A percentile compares a stretch with the other conserved stretches of the same genome.
Evolutionary conservation across 805 yeast genomes (phyloP).

Genomic region (Monosporozyma servazzii): DNA sequence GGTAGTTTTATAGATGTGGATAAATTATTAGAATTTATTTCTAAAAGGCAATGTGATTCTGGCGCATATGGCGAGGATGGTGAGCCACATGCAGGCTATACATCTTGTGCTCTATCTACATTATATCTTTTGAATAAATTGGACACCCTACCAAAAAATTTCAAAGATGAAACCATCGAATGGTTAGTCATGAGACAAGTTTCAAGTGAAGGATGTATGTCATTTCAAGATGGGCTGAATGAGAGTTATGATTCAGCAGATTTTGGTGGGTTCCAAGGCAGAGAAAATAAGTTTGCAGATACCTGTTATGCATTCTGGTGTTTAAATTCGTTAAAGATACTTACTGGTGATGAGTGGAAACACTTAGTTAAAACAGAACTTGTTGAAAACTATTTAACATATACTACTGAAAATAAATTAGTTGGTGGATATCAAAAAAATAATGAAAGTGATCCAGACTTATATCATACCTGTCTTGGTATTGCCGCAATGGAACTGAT

Average conservation of each 20-base stretch:
- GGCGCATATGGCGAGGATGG: conserved; percentile 63
- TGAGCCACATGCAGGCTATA: conserved; percentile 82
- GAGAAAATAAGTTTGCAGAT: conserved; percentile 77
- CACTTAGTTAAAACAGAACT: conserved; percentile 12
- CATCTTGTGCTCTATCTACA: conserved; percentile 72
- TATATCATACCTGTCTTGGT: conserved; percentile 58
- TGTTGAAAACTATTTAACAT: conserved; percentile 38
- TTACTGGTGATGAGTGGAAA: conserved; percentile 24
- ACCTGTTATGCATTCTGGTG: conserved; percentile 89
- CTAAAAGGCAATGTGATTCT: conserved; percentile 33
- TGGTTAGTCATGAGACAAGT: conserved; percentile 63
- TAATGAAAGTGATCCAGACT: conserved; percentile 57
- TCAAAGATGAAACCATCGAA: conserved; percentile 35
- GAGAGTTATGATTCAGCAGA: conserved; percentile 39
- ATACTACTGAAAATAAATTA: conserved; percentile 47
- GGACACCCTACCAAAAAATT: conserved; percentile 10
- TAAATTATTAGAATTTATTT: conserved; percentile 33
- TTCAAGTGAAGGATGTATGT: conserved; percentile 16
- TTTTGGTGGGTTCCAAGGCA: conserved; percentile 76
- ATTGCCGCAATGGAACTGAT: conserved; percentile 42
- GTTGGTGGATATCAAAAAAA: conserved; percentile 75
- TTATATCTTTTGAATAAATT: conserved; percentile 35
- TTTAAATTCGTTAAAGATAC: conserved; percentile 44
- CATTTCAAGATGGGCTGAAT: conserved; percentile 18
- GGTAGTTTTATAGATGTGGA: conserved; percentile 36